Evolutionary conservation across 768 basidiomycete species (phyloP).

Genomic region (Podaxis carcinomalis): DNA sequence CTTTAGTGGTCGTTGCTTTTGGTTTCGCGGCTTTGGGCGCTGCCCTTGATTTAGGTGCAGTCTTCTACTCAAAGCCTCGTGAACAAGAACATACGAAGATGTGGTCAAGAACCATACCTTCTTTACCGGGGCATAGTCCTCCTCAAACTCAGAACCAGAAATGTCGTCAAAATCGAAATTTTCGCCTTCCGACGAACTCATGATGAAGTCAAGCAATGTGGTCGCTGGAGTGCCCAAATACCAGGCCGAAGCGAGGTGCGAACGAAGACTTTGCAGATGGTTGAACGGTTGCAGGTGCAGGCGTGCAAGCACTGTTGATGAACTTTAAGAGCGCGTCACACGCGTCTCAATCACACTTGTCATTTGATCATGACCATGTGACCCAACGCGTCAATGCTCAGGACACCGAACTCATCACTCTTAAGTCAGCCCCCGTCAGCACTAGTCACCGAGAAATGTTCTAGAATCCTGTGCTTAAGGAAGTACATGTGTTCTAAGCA

Average conservation of each 20-base stretch:
- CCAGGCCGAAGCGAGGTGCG: background rate
- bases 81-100: background rate
- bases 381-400: background rate
- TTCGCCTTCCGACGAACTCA: conserved; percentile 77
- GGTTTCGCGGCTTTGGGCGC: conserved; percentile 6
- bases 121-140: conserved; percentile 63
- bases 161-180: conserved; percentile 57
- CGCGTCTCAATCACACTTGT: conserved; percentile 1
- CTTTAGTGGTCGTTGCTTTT: background rate
- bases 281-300: background rate
- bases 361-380: conserved; percentile 4
- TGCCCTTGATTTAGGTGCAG: conserved; percentile 32
- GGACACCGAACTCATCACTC: background rate
- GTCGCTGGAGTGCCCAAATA: background rate
- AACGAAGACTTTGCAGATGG: background rate
- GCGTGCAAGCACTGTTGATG: background rate
- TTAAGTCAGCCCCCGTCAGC: background rate
- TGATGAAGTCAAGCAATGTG: conserved; percentile 22
- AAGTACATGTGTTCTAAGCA: background rate
- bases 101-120: conserved; percentile 30
- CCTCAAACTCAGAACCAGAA: conserved; percentile 58
- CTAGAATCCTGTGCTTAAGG: background rate
- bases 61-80: conserved; percentile 25
- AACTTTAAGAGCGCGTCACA: background rate
- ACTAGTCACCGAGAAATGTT: background rate